Percentiles rank a stretch among this genome's conserved stretches.
Conservation (phyloP, 2,329 filamentous ascomycete species). For the Penicillium italicum region DNA sequence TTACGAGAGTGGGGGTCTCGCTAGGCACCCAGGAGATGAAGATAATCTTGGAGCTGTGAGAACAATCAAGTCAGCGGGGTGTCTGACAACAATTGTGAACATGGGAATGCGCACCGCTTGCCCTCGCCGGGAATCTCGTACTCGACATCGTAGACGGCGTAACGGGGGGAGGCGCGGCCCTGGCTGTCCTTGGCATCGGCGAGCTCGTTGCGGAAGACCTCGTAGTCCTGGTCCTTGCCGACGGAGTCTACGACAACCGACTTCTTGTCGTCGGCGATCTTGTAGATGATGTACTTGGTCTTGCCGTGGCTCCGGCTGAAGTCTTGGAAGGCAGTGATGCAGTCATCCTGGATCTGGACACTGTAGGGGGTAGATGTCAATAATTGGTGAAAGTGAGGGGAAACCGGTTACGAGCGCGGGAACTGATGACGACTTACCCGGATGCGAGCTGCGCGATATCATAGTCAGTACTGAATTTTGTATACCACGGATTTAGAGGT, state of each 20-base stretch:
- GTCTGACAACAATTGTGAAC: neutral
- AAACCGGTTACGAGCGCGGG: slow-evolving; percentile 2
- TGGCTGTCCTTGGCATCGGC: slow-evolving; percentile 40
- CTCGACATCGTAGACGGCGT: slow-evolving; percentile 51
- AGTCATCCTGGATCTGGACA: slow-evolving; percentile 47
- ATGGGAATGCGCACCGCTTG: slow-evolving; percentile 40
- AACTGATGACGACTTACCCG: slow-evolving; percentile 26
- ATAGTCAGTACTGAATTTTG: slow-evolving; percentile 9
- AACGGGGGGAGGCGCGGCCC: slow-evolving; percentile 47
- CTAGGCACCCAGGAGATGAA: slow-evolving; percentile 50
- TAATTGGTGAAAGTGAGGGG: slow-evolving; percentile 8
- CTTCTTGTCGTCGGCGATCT: slow-evolving; percentile 51
- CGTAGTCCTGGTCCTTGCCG: slow-evolving; percentile 46
- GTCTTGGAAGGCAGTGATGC: slow-evolving; percentile 46
- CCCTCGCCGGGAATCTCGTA: slow-evolving; percentile 49
- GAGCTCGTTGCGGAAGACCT: slow-evolving; percentile 48
- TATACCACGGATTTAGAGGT: neutral
- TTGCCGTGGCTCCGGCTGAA: slow-evolving; percentile 45
- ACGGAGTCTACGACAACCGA: slow-evolving; percentile 48
- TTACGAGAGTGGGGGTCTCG: slow-evolving; percentile 41
- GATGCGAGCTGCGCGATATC: slow-evolving; percentile 32
- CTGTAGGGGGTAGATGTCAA: slow-evolving; percentile 32
- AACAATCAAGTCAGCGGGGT: slow-evolving; percentile 17
- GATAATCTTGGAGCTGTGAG: slow-evolving; percentile 48
- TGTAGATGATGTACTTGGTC: slow-evolving; percentile 52